Percentiles rank a stretch among this genome's conserved stretches.
Conservation (phyloP, 257 asterid genomes). For the Leonotis leonurus region DNA sequence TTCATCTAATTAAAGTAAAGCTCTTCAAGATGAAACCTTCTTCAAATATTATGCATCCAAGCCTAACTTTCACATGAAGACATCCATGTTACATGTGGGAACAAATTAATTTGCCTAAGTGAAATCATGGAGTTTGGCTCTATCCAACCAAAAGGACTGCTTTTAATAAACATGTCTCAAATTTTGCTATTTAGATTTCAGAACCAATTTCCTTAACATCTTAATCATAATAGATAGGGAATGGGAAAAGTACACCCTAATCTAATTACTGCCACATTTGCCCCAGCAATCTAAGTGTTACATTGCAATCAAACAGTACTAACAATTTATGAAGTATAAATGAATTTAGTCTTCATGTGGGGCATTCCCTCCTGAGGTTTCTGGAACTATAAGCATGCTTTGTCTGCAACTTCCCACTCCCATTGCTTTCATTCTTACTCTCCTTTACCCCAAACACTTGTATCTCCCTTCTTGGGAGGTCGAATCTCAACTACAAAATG, state of each 20-base stretch:
- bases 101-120: neutral
- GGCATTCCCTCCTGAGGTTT: neutral
- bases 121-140: neutral
- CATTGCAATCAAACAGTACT: slow-evolving; percentile 30
- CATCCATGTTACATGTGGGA: slow-evolving; percentile 4
- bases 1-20: no score
- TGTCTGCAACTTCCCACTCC: neutral
- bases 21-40: neutral
- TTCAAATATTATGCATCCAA: neutral
- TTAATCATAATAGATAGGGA: slow-evolving; percentile 5
- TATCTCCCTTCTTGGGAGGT: neutral
- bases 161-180: slow-evolving; percentile 3
- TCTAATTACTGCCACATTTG: slow-evolving; percentile 14
- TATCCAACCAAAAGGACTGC: neutral
- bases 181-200: neutral
- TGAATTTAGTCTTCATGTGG: slow-evolving; percentile 8
- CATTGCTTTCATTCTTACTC: neutral
- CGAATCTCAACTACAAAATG: neutral
- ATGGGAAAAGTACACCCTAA: slow-evolving; percentile 11
- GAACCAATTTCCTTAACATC: neutral
- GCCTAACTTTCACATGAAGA: neutral
- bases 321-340: slow-evolving; percentile 8
- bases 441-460: neutral
- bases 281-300: slow-evolving; percentile 20
- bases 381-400: slow-evolving; percentile 18